Evolutionary conservation across 257 asterid species (phyloP), one percentile per base, ranked within the genome.

Genomic region (Petunia secreta): DNA sequence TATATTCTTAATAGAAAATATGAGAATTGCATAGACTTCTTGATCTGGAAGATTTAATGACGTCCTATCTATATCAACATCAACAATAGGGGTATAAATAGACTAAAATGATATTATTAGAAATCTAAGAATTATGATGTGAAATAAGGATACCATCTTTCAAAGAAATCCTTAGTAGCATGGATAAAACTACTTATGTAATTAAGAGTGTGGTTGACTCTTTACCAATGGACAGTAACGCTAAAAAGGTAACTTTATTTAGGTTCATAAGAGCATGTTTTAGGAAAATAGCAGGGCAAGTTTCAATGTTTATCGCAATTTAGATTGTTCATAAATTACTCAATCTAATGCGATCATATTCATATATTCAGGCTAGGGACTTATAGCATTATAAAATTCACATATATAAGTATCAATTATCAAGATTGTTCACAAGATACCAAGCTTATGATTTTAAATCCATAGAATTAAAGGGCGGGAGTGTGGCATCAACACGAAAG

Each of bases 401-500:
- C 25, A 25, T 25, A 25, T 25, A 25, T 25, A 25, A 25, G 25
- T 25, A 25, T 25, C 25, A 25, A 25, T 25, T 25, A 25, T 25
- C 25, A 25, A 25, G 25, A 25, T 25, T 25, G 25, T 25, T 25
- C 25, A 25, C 44, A 39, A 64, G 48, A 64, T 15, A 40, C 15
- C 54, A 67, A 3, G 6, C 7, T n/a, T n/a, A 37, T 25, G 25
- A 25, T 25, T 25, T 10, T 16, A 38, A 69, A 10, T 46, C 8
- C 16, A 15, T 57, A 5, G 36, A 46, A 46, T 46, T 48, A 25
- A 46, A 46, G 5, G 5, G 5, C 8, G 5, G 10, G 40, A 46
- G 43, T 25, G 77, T 69, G 77, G 25, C 58, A 68, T 46, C 58
- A 57, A 44, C 58, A 44, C 76, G 76, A 68, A 44, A 68, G 37